Conservation (phyloP, 2,329 filamentous ascomycete species). For the Aspergillus sp. region DNA sequence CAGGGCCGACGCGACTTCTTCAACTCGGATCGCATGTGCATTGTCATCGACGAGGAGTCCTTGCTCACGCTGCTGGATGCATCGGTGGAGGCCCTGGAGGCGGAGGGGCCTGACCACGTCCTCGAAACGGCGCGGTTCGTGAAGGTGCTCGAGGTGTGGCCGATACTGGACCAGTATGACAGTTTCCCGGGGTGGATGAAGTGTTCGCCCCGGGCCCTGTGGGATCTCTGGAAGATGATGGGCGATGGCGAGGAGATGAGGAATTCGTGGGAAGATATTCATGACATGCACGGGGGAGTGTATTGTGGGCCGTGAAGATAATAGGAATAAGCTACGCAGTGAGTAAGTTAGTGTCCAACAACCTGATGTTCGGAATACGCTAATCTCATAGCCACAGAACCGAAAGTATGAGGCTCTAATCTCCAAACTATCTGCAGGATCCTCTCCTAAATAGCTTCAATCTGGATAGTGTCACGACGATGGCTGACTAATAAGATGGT, state of each 20-base stretch:
- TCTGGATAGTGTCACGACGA: no score
- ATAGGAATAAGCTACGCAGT: no score
- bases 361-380: no score
- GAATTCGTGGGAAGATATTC: conserved; percentile 7
- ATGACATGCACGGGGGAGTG: conserved; percentile 3
- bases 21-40: conserved; percentile 11
- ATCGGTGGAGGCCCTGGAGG: conserved; percentile 5
- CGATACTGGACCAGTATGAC: conserved; percentile 9
- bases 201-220: conserved; percentile 5
- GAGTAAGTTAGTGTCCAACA: no score
- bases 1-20: conserved; percentile 5
- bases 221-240: conserved; percentile 11
- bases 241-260: conserved; percentile 15
- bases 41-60: conserved; percentile 16
- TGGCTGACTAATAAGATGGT: no score
- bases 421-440: no score
- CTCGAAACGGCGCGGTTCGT: conserved; percentile 8
- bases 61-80: conserved; percentile 12
- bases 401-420: no score
- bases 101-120: background rate
- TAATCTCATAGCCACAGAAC: no score
- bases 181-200: no score
- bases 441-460: no score
- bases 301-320: conserved; percentile 2
- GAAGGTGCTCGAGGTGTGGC: conserved; percentile 13